Base-by-base conservation (phyloP, 176 grass and related monocot species). In the Cenchrus purpureus region DNA sequence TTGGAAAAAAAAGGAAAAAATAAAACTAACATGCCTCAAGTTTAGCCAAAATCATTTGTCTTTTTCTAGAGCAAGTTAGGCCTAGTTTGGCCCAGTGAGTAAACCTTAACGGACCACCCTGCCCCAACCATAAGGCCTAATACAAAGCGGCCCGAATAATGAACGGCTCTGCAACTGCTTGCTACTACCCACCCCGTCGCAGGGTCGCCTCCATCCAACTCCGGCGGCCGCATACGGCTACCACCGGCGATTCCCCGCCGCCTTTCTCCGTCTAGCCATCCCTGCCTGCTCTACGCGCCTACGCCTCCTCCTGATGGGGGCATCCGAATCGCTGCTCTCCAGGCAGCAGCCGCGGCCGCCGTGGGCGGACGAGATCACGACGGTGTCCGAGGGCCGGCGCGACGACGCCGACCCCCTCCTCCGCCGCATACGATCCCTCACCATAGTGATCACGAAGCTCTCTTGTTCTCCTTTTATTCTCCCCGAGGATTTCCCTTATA, bases 321-420 rank as follows among this genome's bases (percentile, higher is more conserved):
- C 90, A 37, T 90, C 85, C 10, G 82, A 95, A 59, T 95, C 90
- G 20, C 19, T 88, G 16, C 87, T 92, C 5, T 76, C 74, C 10
- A 81, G 66, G 73, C 75, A 86, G 46, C 84, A 87, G 85, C 64
- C 57, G 52, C 65, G 46, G 51, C 68, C 81, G 28, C 90, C 28
- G 82, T 95, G 90, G 84, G 87, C 85, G 20, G 90, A 92, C 22
- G 90, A 92, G 90, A 95, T 95, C 81, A 95, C 93, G 52, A 92
- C 85, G 71, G 85, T 95, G 6, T 92, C 90, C 14, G 80, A 90
- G 50, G 88, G 88, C 78, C 55, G 68, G 84, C 85, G 79, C 60
- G 77, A 76, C 65, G 81, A 45, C 29, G 43, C 76, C 4, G 90
- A 94, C 54, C 90, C 90, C 14, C 82, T 94, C 74, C n/a, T 94